phyloP scores from a whole-genome alignment of 1,284 basidiomycete species.

The Pterula multifida region DNA sequence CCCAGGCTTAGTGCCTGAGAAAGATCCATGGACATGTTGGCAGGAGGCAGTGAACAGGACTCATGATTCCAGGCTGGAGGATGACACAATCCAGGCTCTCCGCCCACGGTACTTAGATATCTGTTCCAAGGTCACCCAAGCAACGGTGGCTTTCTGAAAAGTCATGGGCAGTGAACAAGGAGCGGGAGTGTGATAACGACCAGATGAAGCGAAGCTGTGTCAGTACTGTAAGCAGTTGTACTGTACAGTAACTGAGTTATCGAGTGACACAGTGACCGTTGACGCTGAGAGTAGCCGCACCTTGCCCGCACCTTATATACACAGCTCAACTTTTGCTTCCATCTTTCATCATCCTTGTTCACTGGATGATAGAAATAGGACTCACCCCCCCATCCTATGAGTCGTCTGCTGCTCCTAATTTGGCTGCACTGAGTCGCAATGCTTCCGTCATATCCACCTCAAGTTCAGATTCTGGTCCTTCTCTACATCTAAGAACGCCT shows the following conservation, averaged over 20 bases:
- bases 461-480: constrained; percentile 40
- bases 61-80: too few relatives aligned
- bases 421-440: constrained; percentile 61
- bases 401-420: constrained; percentile 24
- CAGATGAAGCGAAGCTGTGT: too few relatives aligned
- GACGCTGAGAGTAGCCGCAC: not conserved
- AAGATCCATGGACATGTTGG: too few relatives aligned
- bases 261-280: not conserved
- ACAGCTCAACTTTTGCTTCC: not conserved
- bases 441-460: constrained; percentile 64
- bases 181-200: too few relatives aligned
- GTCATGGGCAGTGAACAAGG: too few relatives aligned
- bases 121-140: too few relatives aligned
- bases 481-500: constrained; percentile 27
- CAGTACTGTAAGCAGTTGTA: not conserved
- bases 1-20: too few relatives aligned
- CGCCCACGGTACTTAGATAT: too few relatives aligned
- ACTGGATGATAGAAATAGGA: constrained; percentile 29
- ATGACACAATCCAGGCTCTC: too few relatives aligned
- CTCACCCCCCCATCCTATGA: constrained; percentile 25
- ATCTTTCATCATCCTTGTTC: constrained; percentile 2
- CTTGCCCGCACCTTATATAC: not conserved
- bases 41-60: too few relatives aligned
- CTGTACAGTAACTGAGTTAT: not conserved
- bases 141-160: too few relatives aligned